A percentile compares a stretch with the other conserved stretches of the same genome.
Conservation (phyloP, 1,284 basidiomycete genomes). For the Papiliotrema flavescens region DNA sequence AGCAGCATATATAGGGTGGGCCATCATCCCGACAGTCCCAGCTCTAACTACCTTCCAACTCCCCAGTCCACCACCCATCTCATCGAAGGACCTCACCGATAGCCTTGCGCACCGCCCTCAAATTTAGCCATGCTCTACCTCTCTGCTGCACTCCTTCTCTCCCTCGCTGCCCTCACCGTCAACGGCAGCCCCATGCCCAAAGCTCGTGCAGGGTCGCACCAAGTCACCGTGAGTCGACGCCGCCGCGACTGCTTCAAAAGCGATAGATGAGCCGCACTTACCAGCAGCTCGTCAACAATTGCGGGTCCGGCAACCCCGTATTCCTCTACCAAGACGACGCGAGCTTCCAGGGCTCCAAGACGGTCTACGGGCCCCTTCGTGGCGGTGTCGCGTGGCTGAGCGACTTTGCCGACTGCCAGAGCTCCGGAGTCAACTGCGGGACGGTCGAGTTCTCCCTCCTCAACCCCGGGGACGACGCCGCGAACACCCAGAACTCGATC, state of each 20-base stretch:
- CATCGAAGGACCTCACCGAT: no score
- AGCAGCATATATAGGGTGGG: no score
- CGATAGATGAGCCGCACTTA: neutral
- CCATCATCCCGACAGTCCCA: no score
- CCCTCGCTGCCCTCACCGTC: no score
- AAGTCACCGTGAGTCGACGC: neutral
- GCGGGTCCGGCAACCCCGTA: conserved; percentile 16
- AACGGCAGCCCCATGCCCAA: no score
- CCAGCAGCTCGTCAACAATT: conserved; percentile 19
- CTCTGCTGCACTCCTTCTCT: no score
- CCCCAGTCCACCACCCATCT: no score
- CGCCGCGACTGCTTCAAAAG: neutral
- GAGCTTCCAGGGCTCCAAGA: conserved; percentile 1
- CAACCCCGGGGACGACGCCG: conserved; percentile 7
- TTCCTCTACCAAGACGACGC: conserved; percentile 7
- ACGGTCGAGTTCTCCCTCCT: conserved; percentile 24
- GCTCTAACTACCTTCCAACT: no score
- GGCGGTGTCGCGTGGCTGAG: conserved; percentile 23
- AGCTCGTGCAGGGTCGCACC: neutral
- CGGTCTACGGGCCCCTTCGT: conserved; percentile 14
- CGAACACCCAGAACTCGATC: conserved; percentile 11
- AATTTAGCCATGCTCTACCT: no score
- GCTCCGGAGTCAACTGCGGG: conserved; percentile 21
- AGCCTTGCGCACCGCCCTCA: no score
- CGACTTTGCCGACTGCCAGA: conserved; percentile 10